A percentile compares a stretch with the other conserved stretches of the same genome.
Conservation (phyloP, 129 eudicot genomes). For the Flaveria sonorensis region DNA sequence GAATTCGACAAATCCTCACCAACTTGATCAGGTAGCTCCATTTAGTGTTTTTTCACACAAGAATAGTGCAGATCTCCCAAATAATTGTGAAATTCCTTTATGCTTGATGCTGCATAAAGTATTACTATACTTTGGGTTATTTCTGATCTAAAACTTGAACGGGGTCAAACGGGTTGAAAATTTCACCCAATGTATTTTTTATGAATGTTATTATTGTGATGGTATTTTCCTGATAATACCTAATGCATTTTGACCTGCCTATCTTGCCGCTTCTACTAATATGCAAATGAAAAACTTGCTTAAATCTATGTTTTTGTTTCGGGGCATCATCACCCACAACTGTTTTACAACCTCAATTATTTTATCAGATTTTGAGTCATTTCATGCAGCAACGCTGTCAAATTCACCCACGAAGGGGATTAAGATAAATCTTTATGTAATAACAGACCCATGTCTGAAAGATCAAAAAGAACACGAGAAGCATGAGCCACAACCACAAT, state of each 20-base stretch:
- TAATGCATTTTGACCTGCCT: neutral
- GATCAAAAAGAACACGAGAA: slow-evolving; percentile 35
- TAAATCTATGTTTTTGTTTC: no score
- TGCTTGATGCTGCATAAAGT: neutral
- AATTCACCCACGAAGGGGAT: slow-evolving; percentile 93
- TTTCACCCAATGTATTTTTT: neutral
- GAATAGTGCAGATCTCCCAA: neutral
- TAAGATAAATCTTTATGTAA: slow-evolving; percentile 71
- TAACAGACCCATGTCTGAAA: slow-evolving; percentile 48
- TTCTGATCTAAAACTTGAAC: neutral
- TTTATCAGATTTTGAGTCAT: slow-evolving; percentile 1
- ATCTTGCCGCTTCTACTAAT: no score
- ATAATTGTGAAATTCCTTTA: neutral
- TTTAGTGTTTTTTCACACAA: no score
- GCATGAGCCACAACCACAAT: slow-evolving; percentile 32
- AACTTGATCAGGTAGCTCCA: slow-evolving; percentile 78
- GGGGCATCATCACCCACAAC: neutral
- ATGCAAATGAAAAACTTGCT: no score
- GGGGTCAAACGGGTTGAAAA: neutral
- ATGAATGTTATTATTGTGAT: neutral
- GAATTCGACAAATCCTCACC: slow-evolving; percentile 95
- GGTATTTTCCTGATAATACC: neutral
- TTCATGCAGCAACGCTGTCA: slow-evolving; percentile 80
- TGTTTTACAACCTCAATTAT: neutral
- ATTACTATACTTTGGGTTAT: neutral